Evolutionary conservation across 208 protist genomes (phyloP).

Genomic region (Trypanosoma avium): DNA sequence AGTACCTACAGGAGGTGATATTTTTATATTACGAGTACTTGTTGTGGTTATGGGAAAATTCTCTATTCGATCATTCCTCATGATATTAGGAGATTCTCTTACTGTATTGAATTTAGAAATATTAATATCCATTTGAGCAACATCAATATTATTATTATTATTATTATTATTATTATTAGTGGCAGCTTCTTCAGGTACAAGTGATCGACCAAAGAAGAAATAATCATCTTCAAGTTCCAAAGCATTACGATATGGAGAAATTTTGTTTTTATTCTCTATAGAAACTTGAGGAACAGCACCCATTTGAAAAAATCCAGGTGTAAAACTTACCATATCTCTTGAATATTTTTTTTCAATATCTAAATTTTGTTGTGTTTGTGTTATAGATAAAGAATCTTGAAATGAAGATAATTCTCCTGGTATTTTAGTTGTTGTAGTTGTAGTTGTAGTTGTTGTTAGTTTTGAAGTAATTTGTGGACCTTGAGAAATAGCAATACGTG

Average conservation of each 20-base stretch:
- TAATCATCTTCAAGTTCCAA: conserved; percentile 75
- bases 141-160: no score
- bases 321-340: conserved; percentile 19
- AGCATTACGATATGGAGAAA: conserved; percentile 16
- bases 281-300: not conserved
- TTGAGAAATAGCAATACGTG: conserved; percentile 19
- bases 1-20: conserved; percentile 54
- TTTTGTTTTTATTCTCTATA: not conserved
- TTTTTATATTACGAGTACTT: not conserved
- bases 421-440: not conserved
- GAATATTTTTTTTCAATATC: not conserved
- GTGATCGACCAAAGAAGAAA: conserved; percentile 76
- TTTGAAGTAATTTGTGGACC: conserved; percentile 4
- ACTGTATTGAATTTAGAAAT: no score
- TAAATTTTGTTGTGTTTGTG: not conserved
- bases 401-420: no score
- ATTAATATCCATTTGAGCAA: no score
- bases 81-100: no score
- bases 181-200: conserved; percentile 2
- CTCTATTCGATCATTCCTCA: no score
- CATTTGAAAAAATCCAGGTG: conserved; percentile 17
- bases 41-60: no score
- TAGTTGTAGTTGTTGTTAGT: not conserved
- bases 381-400: not conserved
- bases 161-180: no score